Base-by-base conservation (phyloP, 2,329 filamentous ascomycete species). In the Fusarium tjaetaba region DNA sequence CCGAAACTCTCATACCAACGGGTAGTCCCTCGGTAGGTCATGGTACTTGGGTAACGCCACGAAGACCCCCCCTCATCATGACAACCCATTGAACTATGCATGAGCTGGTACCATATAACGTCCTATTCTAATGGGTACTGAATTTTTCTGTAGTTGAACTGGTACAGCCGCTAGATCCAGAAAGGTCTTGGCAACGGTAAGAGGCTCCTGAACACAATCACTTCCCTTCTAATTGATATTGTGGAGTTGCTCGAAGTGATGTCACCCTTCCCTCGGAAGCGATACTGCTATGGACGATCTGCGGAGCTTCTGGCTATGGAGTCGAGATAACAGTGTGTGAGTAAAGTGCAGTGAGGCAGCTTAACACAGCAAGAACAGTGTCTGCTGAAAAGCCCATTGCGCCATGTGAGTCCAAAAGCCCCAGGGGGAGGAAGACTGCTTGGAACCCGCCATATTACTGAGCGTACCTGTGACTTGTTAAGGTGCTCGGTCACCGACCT, bases 61-160 rank as follows among this genome's bases (percentile, higher is more conserved):
- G 16, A 46, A 39, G 14, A n/a, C 30, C 24, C 28, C 28, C 68
- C 68, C 42, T 59, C 46, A 72, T 70, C 67, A 70, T 62, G 72
- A 58, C 45, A 60, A 60, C 34, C 36, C 41, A 57, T 41, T 48
- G 39, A 45, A 59, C 36, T 38, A 43, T 34, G 38, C 41, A 52
- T 43, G 34, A 45, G 55, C 43, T 45, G 48, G 32, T 43, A 22
- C 28, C 22, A 51, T 51, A 24, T 30, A 36, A 26, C 30, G 16
- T 58, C n/a, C 30, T 18, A 14, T 48, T 60, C 42, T 16, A 56
- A 20, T 24, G 16, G 9, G 36, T 20, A 65, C 6, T 13, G 58
- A 43, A 30, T 32, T 30, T 24, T 28, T 20, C n/a, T 28, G 56
- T 52, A 49, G 43, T 59, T 57, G 45, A 30, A 34, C 11, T 39